Evolutionary conservation across 1,284 basidiomycete species (phyloP), one percentile per base, ranked within the genome.

Genomic region (Stygiomarasmius scandens): DNA sequence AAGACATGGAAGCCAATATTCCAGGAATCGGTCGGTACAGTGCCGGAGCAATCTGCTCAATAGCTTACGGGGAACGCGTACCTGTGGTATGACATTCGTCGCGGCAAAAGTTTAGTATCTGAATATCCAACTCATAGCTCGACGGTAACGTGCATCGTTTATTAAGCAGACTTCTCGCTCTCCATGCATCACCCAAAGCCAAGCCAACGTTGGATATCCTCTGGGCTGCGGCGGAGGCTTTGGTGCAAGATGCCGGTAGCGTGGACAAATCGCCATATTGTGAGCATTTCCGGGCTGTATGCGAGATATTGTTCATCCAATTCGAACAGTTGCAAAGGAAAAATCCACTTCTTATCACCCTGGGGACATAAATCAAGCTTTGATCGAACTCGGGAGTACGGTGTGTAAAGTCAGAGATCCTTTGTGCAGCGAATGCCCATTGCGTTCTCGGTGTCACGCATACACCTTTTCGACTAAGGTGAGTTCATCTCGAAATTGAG

Each of bases 21-120:
- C 92, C 94, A 27, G 95, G 96, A 1, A 90, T 98, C 36, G 95
- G 95, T 34, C 80, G 93, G 38, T 98, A 98, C 70, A 97, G 93
- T 52, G 87, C 89, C 24, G 93, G 94, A 20, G 95, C 95, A 8
- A 94, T 97, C 58, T 87, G 86, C 62, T 93, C 91, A 1, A 97
- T 97, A 69, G 93, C 93, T 2, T 96, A 95, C 66, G 91, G 90
- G 34, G 83, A 93, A 61, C 82, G 83, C 58, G 90, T 85, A 10
- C 91, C 95, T 14, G 92, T 95, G 50, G 93, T 94, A 70, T 69
- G 87, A 78, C 20, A 38, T 16, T 54, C 24, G 51, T 25, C 23
- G 8, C 25, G 11, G 14, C 8, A 14, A 34, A 34, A 14, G 32
- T 49, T 60, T 25, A 49, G 27, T 27, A n/a, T 50, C 45, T 25